These are phyloP conservation scores for Fusarium continuum DNA, from an alignment of 2,329 filamentous ascomycete genomes.

Conservation along the genomic window DNA sequence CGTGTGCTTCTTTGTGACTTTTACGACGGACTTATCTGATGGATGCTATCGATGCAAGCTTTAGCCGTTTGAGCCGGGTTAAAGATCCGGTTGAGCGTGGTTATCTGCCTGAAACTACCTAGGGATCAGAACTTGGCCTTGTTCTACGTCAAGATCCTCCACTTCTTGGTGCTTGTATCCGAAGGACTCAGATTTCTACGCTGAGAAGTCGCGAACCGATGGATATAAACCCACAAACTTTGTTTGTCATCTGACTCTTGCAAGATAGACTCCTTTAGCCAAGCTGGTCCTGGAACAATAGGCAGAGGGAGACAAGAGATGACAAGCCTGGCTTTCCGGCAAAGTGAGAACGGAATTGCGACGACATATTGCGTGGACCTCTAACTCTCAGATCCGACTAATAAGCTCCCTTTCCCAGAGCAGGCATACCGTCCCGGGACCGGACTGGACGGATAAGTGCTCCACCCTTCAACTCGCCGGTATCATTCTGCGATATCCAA, in stretches of 20 bases:
- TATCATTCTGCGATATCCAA: conserved; percentile 21
- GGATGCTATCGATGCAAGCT: background rate
- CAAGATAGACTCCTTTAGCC: conserved; percentile 16
- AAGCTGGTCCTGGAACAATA: background rate
- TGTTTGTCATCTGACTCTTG: conserved; percentile 23
- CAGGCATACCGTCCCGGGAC: conserved; percentile 39
- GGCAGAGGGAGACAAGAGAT: conserved; percentile 22
- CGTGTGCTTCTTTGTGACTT: conserved; percentile 26
- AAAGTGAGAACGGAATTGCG: conserved; percentile 9
- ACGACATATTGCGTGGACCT: conserved; percentile 26
- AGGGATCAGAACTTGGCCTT: background rate
- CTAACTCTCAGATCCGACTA: conserved; percentile 27
- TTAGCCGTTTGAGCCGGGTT: conserved; percentile 7
- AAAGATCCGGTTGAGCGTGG: conserved; percentile 10
- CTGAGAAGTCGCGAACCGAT: conserved; percentile 10
- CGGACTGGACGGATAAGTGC: conserved; percentile 32
- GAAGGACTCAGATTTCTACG: background rate
- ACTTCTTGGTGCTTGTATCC: background rate
- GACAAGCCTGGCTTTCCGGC: conserved; percentile 11
- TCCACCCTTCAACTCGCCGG: conserved; percentile 23
- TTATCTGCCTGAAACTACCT: background rate
- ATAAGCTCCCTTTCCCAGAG: conserved; percentile 31
- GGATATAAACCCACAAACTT: conserved; percentile 28
- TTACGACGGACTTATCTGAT: background rate
- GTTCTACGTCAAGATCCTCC: conserved; percentile 9